These are phyloP conservation scores for Tolypocladium nubicola DNA, from an alignment of 2,329 filamentous ascomycete genomes.

Conservation along the genomic window DNA sequence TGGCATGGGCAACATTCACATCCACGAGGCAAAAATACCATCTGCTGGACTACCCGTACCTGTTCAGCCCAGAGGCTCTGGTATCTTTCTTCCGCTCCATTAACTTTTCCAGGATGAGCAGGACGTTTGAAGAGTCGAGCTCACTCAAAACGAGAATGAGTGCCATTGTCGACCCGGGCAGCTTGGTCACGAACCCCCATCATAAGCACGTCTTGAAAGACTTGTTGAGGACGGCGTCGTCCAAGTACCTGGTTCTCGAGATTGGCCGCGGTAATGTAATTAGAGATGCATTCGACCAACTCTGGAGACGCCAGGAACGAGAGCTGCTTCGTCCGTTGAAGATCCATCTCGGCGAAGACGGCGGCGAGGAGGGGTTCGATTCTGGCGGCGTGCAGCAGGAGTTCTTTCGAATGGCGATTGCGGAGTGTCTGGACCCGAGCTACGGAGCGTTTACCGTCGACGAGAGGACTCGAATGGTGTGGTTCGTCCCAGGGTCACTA, in stretches of 20 bases:
- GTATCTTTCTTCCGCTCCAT: slow-evolving; percentile 81
- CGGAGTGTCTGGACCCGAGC: slow-evolving; percentile 65
- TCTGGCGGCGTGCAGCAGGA: slow-evolving; percentile 94
- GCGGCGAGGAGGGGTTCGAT: slow-evolving; percentile 82
- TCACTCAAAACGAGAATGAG: slow-evolving; percentile 45
- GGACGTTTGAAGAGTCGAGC: slow-evolving; percentile 60
- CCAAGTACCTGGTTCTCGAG: slow-evolving; percentile 60
- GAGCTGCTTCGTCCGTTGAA: slow-evolving; percentile 81
- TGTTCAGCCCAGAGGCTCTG: slow-evolving; percentile 63
- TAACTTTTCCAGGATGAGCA: slow-evolving; percentile 80
- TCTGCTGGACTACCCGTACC: slow-evolving; percentile 67
- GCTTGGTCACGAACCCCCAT: slow-evolving; percentile 43
- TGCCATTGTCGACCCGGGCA: slow-evolving; percentile 42
- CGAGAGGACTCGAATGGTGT: slow-evolving; percentile 64
- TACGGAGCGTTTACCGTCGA: slow-evolving; percentile 78
- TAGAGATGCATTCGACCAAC: slow-evolving; percentile 69
- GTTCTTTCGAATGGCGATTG: slow-evolving; percentile 79
- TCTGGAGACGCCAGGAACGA: slow-evolving; percentile 76
- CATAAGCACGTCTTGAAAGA: slow-evolving; percentile 53
- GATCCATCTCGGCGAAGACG: slow-evolving; percentile 72
- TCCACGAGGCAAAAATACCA: slow-evolving; percentile 57
- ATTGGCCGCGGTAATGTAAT: slow-evolving; percentile 59
- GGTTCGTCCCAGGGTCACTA: slow-evolving; percentile 75
- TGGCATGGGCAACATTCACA: slow-evolving; percentile 55
- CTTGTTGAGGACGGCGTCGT: slow-evolving; percentile 54